phyloP scores from a whole-genome alignment of 2,329 filamentous ascomycete species.

The Furcasterigmium sp. region DNA sequence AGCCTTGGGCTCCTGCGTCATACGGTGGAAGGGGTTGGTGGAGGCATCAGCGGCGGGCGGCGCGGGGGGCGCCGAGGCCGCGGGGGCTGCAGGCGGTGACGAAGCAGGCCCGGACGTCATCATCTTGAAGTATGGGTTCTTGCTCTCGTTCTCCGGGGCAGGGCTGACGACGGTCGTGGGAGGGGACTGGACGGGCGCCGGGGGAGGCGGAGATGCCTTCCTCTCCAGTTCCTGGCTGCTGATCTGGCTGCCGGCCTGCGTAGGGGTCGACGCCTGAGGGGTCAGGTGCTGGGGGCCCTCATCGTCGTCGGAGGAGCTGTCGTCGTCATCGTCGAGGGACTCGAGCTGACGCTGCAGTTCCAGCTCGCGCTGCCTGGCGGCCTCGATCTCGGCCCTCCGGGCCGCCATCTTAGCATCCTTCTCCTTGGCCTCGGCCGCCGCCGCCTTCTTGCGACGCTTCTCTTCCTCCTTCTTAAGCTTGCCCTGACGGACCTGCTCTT shows the following conservation, averaged over 20 bases:
- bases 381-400: conserved; percentile 87
- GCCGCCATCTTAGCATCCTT: conserved; percentile 80
- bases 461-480: conserved; percentile 97
- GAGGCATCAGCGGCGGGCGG: conserved; percentile 48
- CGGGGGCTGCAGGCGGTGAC: conserved; percentile 34
- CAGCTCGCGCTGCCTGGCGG: conserved; percentile 81
- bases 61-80: conserved; percentile 33
- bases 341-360: conserved; percentile 87
- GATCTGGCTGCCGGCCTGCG: conserved; percentile 43
- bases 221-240: conserved; percentile 51
- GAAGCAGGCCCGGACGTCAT: conserved; percentile 65
- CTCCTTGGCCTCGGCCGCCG: conserved; percentile 78
- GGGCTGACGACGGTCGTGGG: conserved; percentile 46
- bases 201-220: conserved; percentile 44
- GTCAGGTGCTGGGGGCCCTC: conserved; percentile 69
- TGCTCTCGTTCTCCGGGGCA: conserved; percentile 66
- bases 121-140: conserved; percentile 92
- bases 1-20: conserved; percentile 59
- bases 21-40: conserved; percentile 95
- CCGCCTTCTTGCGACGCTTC: conserved; percentile 86
- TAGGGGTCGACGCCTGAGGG: conserved; percentile 55
- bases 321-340: conserved; percentile 63
- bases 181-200: conserved; percentile 44
- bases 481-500: conserved; percentile 88
- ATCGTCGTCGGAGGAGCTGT: conserved; percentile 74